These are phyloP conservation scores for Coemansia sp. DNA, from an alignment of 192 early-diverging fungal genomes.

Conservation along the genomic window DNA sequence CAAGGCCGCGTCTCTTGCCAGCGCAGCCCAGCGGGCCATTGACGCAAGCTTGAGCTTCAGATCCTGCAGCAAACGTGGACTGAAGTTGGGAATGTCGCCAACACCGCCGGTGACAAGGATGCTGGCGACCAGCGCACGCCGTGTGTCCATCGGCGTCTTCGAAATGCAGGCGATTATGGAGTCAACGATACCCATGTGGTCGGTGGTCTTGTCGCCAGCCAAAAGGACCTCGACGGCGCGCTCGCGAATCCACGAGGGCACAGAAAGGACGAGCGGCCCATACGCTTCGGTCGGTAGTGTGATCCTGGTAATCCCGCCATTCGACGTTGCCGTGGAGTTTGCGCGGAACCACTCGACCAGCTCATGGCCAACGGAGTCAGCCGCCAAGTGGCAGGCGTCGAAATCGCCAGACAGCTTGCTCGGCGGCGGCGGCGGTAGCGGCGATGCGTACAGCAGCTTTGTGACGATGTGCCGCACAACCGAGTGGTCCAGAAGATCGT, in stretches of 20 bases:
- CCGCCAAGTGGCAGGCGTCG: not conserved
- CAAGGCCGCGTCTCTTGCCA: constrained; percentile 58
- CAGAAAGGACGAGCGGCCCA: constrained; percentile 14
- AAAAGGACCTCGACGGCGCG: constrained; percentile 77
- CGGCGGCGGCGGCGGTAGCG: not conserved
- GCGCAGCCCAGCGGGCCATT: constrained; percentile 52
- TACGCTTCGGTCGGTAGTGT: not conserved
- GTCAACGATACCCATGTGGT: constrained; percentile 60
- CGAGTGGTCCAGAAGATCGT: constrained; percentile 6
- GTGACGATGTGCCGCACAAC: constrained; percentile 11
- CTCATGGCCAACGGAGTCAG: not conserved
- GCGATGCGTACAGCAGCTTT: constrained; percentile 12
- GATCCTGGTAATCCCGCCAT: not conserved
- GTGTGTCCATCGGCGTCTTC: constrained; percentile 66
- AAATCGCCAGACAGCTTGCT: not conserved
- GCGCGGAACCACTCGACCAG: constrained; percentile 24
- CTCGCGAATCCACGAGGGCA: constrained; percentile 87
- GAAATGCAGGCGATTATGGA: constrained; percentile 59
- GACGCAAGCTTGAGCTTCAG: constrained; percentile 56
- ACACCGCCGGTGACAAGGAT: constrained; percentile 79
- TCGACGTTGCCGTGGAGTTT: not conserved
- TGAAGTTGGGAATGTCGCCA: constrained; percentile 71
- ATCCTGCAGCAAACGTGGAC: constrained; percentile 61
- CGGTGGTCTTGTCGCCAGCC: constrained; percentile 65
- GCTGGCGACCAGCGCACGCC: constrained; percentile 62